Evolutionary conservation across 208 protist species (phyloP), one percentile per base, ranked within the genome.

Genomic region (Trypanosomatidae sp.): DNA sequence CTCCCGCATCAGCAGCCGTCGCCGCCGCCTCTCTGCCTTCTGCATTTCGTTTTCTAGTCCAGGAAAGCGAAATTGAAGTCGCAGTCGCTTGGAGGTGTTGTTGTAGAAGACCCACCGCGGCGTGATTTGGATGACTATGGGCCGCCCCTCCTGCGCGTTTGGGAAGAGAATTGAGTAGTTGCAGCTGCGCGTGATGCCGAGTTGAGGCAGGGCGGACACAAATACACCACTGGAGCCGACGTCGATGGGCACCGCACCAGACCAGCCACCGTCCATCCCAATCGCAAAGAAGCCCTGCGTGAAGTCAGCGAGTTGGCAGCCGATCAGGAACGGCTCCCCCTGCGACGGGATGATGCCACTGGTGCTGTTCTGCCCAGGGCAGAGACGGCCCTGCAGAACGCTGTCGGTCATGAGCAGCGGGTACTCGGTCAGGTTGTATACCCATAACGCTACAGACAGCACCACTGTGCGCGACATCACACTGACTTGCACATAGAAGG

Each of bases 91-190:
- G 66, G 66, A 77, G 3, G 87, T 91, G 76, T 83, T 79, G 80
- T 95, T 95, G 62, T 89, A 71, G 69, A 95, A 81, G 15, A 93
- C 80, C 91, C 91, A 95, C 3, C 91, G 84, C 43, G 91, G 85
- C 12, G 88, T 93, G 79, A 95, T 77, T 47, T 87, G 74, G 17
- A 95, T 46, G 33, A 90, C 81, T 55, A 91, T 77, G 28, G 91
- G 91, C 56, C 74, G 82, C 22, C 86, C 88, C 59, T 90, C 85
- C 69, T 86, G 86, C 17, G 87, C 76, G 73, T 86, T 86, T 15
- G 91, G 91, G 41, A 95, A 84, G 62, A 92, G 82, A 19, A 95
- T 78, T 19, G 81, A 70, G 70, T 95, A 95, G 80, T 91, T 92
- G 81, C 91, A 95, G 70, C 88, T 95, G 62, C 87, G 81, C 44